Percentiles rank a stretch among this genome's conserved stretches.
phyloP scores from a whole-genome alignment of 129 eudicot genomes.

The Escallonia rubra region DNA sequence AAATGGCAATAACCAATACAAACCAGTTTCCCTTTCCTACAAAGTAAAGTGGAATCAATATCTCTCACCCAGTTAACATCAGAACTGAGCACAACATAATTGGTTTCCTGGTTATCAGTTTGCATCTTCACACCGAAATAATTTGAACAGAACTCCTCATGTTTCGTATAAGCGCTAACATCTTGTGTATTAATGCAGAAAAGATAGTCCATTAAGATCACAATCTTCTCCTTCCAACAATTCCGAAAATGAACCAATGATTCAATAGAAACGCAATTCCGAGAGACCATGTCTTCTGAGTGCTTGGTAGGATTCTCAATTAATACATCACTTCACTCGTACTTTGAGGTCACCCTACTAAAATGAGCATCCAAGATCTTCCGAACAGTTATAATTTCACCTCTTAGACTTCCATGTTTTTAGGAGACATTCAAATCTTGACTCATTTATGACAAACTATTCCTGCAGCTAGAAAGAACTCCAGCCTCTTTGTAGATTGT shows the following conservation, averaged over 20 bases:
- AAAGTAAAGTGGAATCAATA: constrained; percentile 13
- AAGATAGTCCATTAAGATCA: too few species aligned
- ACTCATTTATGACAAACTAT: constrained; percentile 30
- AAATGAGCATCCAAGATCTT: constrained; percentile 48
- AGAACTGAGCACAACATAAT: constrained; percentile 29
- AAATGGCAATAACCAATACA: constrained; percentile 18
- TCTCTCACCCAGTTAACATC: constrained; percentile 53
- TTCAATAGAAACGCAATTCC: too few species aligned
- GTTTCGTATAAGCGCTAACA: constrained; percentile 4
- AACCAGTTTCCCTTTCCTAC: constrained; percentile 15
- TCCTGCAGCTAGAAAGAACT: constrained; percentile 27
- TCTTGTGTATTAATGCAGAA: constrained; percentile 26
- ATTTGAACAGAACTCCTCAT: constrained; percentile 29
- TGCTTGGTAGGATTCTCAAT: too few species aligned
- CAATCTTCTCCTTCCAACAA: too few species aligned
- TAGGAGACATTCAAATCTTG: constrained; percentile 23
- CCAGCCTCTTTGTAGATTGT: constrained; percentile 37
- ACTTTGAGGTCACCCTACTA: constrained; percentile 23
- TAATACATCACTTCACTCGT: constrained; percentile 39
- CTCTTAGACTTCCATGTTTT: constrained; percentile 22
- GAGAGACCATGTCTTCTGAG: too few species aligned
- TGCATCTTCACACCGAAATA: constrained; percentile 56
- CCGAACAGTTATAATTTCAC: constrained; percentile 29
- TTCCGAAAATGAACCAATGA: too few species aligned
- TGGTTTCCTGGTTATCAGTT: background rate